Base-by-base conservation (phyloP, 257 asterid species). In the Solanum bulbocastanum region DNA sequence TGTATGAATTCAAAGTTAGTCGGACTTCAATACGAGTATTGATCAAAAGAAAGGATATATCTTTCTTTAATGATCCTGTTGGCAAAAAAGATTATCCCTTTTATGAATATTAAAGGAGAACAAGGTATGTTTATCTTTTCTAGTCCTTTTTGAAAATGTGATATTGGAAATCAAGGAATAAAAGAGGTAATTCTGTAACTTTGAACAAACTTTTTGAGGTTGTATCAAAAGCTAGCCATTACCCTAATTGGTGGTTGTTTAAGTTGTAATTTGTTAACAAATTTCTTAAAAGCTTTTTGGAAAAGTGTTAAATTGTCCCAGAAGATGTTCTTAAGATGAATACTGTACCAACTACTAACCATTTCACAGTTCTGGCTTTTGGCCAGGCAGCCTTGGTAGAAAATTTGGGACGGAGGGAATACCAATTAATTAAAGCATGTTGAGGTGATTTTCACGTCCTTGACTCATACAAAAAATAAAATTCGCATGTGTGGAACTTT, bases 11-110 rank as follows among this genome's bases (percentile, higher is more conserved):
- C 8, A 25, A 1, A n/a, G n/a, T n/a, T n/a, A n/a, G 2, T 23
- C 3, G 3, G 7, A n/a, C 8, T 6, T 3, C 11, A 14, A 1
- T 27, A 25, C 2, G 0, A 30, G 11, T 14, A 14, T 14, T 3
- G 1, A 15, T 69, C 3, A 30, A 5, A 1, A 15, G 14, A 30
- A 0, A 72, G 12, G 81, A 72, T 5, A 36, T 5, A 12, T 81
- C 12, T 46, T 46, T 46, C 30, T 46, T 81, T 8, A 49, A 79
- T 44, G 25, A 79, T 42, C 37, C 1, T 44, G 14, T 9, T n/a
- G 15, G 65, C 16, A 2, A 44, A 79, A 72, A 44, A 2, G 85
- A 81, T 81, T 10, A 81, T 16, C 30, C 25, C 25, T 22, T 46
- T 0, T 46, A 81, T 25, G 30, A 20, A 81, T 27, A 81, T 30